Base-by-base conservation (phyloP, 169 alveolate species). In the Plasmodium coatneyi region DNA sequence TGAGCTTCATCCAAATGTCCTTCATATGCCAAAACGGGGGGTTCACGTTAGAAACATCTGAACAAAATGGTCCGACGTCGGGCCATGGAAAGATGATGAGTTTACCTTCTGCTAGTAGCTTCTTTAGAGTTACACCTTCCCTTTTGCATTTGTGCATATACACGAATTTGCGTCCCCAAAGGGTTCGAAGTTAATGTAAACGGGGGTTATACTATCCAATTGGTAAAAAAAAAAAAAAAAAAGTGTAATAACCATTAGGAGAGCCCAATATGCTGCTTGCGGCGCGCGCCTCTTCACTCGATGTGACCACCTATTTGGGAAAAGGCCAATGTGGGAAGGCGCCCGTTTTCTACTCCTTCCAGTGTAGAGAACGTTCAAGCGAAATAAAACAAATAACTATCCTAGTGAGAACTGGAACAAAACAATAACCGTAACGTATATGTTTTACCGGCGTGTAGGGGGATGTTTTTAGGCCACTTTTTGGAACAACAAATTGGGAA, bases 191-290 rank as follows among this genome's bases (percentile, higher is more conserved):
- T 16, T 71, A 30, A 19, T 19, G n/a, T 71, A 19, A 71, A 71
- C 16, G 36, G 36, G 36, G 36, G 41, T 16, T 30, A 28, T 4
- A 71, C 80, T 30, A 71, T 71, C 19, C 80, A 32, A 4, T 19
- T 71, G 41, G 41, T 30, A 74, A 74, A 74, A 19, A 74, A 74
- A 74, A 74, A 72, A 72, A 72, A 72, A 74, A 16, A 72, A 72
- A 72, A 19, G 32, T 32, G 28, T 32, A 32, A 74, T 32, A 12
- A 34, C 36, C 30, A 66, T 12, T 66, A 66, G 41, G n/a, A 66
- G 30, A 28, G 76, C 74, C 74, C 12, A 25, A 60, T 19, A 34
- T 10, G n/a, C 22, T 60, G 74, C 34, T 22, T 5, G 10, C 0
- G 34, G 6, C n/a, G 12, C 2, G 32, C n/a, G 22, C n/a, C 76